phyloP scores from a whole-genome alignment of 352 stramenopile species.

The Saprolegnia diclina region DNA sequence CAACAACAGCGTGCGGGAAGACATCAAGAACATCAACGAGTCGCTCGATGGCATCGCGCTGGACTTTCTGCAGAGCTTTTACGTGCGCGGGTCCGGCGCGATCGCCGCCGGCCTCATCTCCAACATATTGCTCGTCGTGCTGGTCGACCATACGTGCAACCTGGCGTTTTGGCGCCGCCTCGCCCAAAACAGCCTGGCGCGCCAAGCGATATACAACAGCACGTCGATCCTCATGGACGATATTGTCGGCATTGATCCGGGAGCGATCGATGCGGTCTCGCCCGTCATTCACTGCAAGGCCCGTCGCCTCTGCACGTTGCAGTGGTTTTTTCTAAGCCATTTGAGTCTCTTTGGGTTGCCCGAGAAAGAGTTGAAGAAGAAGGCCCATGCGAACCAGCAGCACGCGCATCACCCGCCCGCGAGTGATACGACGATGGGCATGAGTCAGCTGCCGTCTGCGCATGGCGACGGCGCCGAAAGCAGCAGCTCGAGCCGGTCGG shows the following conservation, averaged over 20 bases:
- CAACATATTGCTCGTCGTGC: not conserved
- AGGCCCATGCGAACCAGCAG: not conserved
- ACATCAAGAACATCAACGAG: conserved; percentile 11
- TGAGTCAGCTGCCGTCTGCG: conserved; percentile 6
- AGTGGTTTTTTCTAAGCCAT: conserved; percentile 26
- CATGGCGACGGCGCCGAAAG: not conserved
- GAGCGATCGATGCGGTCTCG: not conserved
- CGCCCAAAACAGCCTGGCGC: conserved; percentile 14
- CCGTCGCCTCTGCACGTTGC: conserved; percentile 14
- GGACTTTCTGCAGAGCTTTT: conserved; percentile 26
- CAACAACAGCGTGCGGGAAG: conserved; percentile 18
- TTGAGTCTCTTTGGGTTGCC: conserved; percentile 17
- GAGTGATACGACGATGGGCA: not conserved
- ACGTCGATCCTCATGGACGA: conserved; percentile 9
- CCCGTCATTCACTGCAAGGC: conserved; percentile 11
- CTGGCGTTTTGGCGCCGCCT: conserved; percentile 1
- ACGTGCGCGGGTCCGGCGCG: conserved; percentile 1
- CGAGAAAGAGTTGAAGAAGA: conserved; percentile 22
- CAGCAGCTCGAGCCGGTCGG: not conserved
- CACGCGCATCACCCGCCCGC: not conserved
- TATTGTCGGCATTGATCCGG: not conserved
- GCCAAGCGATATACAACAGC: conserved; percentile 24
- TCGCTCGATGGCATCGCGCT: conserved; percentile 9
- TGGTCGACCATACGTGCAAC: conserved; percentile 4
- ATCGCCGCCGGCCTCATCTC: not conserved